phyloP scores from a whole-genome alignment of 225 moss, liverwort and hornwort species.

The Takakia lepidozioides region DNA sequence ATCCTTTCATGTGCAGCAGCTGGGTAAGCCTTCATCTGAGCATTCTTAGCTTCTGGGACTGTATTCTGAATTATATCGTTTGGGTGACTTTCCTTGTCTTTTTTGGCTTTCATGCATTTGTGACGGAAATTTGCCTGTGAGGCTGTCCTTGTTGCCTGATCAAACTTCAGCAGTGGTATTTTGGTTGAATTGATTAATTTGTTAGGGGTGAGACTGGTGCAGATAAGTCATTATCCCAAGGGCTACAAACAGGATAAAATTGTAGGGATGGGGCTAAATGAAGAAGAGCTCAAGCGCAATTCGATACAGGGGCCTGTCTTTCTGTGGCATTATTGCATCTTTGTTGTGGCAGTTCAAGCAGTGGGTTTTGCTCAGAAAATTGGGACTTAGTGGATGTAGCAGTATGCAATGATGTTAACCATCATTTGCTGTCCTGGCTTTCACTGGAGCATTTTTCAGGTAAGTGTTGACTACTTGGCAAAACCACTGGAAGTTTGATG shows the following conservation, averaged over 20 bases:
- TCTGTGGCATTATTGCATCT: no score
- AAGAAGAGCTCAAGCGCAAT: conserved; percentile 78
- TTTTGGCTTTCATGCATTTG: no score
- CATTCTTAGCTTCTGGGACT: neutral
- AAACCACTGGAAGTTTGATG: conserved; percentile 80
- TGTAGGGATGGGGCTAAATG: conserved; percentile 81
- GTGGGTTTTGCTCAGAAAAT: no score
- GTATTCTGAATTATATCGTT: neutral
- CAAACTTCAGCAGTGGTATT: no score
- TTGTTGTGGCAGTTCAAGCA: no score
- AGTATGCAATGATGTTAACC: no score
- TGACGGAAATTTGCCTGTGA: no score
- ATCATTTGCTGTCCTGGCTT: no score
- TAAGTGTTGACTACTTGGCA: conserved; percentile 92
- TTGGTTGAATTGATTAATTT: no score
- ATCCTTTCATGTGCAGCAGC: conserved; percentile 99
- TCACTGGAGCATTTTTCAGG: conserved; percentile 12
- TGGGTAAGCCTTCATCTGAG: conserved; percentile 42
- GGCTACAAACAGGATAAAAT: conserved; percentile 71
- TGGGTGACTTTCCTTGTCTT: neutral
- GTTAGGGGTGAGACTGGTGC: conserved; percentile 6
- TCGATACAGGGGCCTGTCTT: no score
- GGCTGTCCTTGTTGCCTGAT: no score
- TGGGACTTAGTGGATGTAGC: no score
- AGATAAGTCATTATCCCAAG: conserved; percentile 93